Percentiles rank a stretch among this genome's conserved stretches.
Conservation (phyloP, 2,329 filamentous ascomycete genomes). For the Colletotrichum graminicola region DNA sequence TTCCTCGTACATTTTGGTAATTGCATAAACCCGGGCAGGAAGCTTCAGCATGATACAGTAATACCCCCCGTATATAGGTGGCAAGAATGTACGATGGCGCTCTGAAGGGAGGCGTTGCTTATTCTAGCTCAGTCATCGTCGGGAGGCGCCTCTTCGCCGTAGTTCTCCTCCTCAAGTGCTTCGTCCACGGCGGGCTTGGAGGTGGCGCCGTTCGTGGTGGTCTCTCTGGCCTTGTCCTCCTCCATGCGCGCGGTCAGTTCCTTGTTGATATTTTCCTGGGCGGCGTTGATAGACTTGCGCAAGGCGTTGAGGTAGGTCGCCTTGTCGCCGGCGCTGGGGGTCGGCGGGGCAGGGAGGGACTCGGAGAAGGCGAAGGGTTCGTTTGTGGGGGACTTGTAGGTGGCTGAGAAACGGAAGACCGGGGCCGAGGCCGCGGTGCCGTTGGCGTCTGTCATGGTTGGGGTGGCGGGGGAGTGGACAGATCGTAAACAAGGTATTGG, state of each 20-base stretch:
- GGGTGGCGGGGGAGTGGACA: neutral
- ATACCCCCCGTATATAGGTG: conserved; percentile 47
- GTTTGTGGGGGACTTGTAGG: conserved; percentile 67
- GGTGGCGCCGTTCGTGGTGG: conserved; percentile 45
- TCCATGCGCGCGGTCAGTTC: conserved; percentile 82
- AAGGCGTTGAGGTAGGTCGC: conserved; percentile 71
- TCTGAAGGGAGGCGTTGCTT: conserved; percentile 19
- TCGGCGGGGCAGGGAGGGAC: conserved; percentile 51
- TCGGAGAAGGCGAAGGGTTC: conserved; percentile 59
- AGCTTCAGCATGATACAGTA: conserved; percentile 46
- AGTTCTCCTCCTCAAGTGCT: conserved; percentile 78
- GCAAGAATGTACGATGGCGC: conserved; percentile 34
- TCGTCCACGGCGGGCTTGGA: conserved; percentile 58
- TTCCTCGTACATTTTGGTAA: conserved; percentile 42
- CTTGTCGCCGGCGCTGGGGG: conserved; percentile 61
- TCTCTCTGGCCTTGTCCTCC: conserved; percentile 71
- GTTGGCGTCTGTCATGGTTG: conserved; percentile 29
- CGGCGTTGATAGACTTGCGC: conserved; percentile 64
- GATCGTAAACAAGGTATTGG: neutral
- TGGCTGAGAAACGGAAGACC: conserved; percentile 56
- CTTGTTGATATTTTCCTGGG: conserved; percentile 77
- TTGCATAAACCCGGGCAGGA: conserved; percentile 44
- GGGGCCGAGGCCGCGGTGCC: conserved; percentile 15
- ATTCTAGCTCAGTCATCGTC: conserved; percentile 65
- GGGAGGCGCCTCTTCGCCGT: conserved; percentile 83